phyloP scores from a whole-genome alignment of 2,329 filamentous ascomycete species.

The Alternaria triticimaculans region DNA sequence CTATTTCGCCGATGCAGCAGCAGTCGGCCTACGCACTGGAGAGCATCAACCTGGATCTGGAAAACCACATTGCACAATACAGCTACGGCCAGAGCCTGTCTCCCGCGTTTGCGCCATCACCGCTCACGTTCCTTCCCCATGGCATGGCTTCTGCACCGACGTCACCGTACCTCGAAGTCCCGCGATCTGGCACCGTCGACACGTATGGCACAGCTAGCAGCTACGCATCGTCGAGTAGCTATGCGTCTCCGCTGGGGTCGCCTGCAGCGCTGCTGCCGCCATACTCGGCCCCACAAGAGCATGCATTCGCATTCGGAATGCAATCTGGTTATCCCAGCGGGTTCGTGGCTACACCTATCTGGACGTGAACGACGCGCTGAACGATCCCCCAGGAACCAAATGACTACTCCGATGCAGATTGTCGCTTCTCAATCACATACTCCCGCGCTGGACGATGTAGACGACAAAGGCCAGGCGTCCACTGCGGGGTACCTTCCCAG shows the following conservation, averaged over 20 bases:
- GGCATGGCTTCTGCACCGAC: slow-evolving; percentile 43
- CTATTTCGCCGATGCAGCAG: slow-evolving; percentile 44
- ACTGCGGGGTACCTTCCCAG: slow-evolving; percentile 24
- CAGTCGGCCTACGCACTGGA: slow-evolving; percentile 48
- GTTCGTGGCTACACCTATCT: slow-evolving; percentile 53
- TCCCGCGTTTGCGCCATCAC: slow-evolving; percentile 58
- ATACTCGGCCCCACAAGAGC: slow-evolving; percentile 49
- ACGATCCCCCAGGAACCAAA: slow-evolving; percentile 51
- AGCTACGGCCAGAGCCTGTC: slow-evolving; percentile 54
- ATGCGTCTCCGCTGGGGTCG: slow-evolving; percentile 48
- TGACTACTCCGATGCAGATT: slow-evolving; percentile 33
- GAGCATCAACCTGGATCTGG: slow-evolving; percentile 49
- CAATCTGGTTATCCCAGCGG: slow-evolving; percentile 51
- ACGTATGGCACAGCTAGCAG: slow-evolving; percentile 34
- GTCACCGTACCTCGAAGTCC: slow-evolving; percentile 56
- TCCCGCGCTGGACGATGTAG: slow-evolving; percentile 23
- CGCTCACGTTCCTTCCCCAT: slow-evolving; percentile 49
- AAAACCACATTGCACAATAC: slow-evolving; percentile 51
- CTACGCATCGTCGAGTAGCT: slow-evolving; percentile 42
- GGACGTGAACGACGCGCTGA: slow-evolving; percentile 53
- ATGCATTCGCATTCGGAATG: slow-evolving; percentile 51
- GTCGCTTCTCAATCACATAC: slow-evolving; percentile 36
- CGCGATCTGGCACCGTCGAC: slow-evolving; percentile 43
- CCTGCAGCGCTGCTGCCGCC: slow-evolving; percentile 43
- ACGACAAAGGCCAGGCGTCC: slow-evolving; percentile 20